Evolutionary conservation across 2,329 filamentous ascomycete genomes (phyloP), one percentile per base, ranked within the genome.

Genomic region (Colletotrichum salicis): DNA sequence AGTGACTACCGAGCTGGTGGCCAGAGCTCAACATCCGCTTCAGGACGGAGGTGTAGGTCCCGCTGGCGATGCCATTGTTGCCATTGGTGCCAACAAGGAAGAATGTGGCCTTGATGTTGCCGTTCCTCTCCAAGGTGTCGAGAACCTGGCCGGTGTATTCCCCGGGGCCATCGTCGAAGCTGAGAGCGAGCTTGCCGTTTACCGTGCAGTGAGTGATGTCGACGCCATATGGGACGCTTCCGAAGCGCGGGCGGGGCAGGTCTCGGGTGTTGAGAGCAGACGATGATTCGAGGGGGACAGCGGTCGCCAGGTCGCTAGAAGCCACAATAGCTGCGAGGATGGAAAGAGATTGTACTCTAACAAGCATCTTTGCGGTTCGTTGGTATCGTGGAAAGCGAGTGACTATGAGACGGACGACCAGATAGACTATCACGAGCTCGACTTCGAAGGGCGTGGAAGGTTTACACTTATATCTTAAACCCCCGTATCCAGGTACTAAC

Each of bases 1-100:
- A 86, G 75, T 87, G 86, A 62, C 82, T 84, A 59, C 79, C 86
- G 45, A 87, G 78, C 62, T 87, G 86, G 75, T 87, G 86, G 48
- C 85, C 84, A 51, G 81, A 79, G 4, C 74, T 74, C 60, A 82
- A 75, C 82, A 86, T 86, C 60, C 82, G 80, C 74, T 84, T 78
- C 71, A 88, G 80, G 33, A 82, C 77, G n/a, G 78, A 78, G 51
- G 79, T 75, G 78, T 82, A 86, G 19, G 79, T 79, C 6, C 80
- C 75, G 51, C 72, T 75, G 45, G 75, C 75, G 52, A 84, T 82
- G 6, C 81, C 81, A 67, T 79, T 79, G 55, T 75, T 76, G 54
- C 76, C 76, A 61, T 80, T 80, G 67, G 78, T 77, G 27, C 77
- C 79, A 37, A 77, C 79, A 56, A 82, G 75, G 75, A 82, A 84